Evolutionary conservation across 192 early-diverging fungal genomes (phyloP), one percentile per base, ranked within the genome.

Genomic region (Coemansia sp.): DNA sequence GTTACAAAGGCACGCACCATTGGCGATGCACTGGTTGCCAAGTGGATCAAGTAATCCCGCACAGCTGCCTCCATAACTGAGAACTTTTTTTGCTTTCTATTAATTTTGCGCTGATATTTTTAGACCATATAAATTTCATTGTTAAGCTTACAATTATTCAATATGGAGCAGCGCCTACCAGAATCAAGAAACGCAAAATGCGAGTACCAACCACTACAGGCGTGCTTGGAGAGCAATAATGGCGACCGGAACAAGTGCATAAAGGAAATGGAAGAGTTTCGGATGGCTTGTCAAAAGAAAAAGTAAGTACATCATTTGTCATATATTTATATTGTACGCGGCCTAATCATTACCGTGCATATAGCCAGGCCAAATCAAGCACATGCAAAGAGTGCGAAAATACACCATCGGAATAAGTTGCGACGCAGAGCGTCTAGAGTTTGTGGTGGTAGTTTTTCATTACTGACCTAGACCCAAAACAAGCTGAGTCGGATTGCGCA

Each of bases 241-340:
- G 85, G 85, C 51, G 84, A 89, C 52, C 76, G 81, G 22, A 74
- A 71, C 31, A 86, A 86, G 68, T 89, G 88, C 42, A 15, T 70
- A 22, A 80, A 85, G 49, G 88, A 89, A 73, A 85, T 85, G 85
- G 70, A 81, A 34, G 88, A 81, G 40, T 89, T 89, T 60, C 78
- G 82, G 51, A 59, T 63, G 2, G 78, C 82, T 12, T 89, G 88
- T 59, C 69, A 76, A 36, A 65, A 65, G 40, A 83, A 78, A 66
- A 82, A 65, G 82, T 71, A 71, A 61, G 69, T 57, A 1, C 5
- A 31, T 7, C 31, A 8, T 31, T 31, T 31, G 6, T 31, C 12
- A 21, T 14, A 38, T 17, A 7, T 22, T 25, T 21, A 8, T 21
- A 23, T 48, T 15, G 19, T 25, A 52, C 10, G 2, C 23, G 14